Evolutionary conservation across 306 rosid genomes (phyloP).

Genomic region (Cicer pinnatifidum): DNA sequence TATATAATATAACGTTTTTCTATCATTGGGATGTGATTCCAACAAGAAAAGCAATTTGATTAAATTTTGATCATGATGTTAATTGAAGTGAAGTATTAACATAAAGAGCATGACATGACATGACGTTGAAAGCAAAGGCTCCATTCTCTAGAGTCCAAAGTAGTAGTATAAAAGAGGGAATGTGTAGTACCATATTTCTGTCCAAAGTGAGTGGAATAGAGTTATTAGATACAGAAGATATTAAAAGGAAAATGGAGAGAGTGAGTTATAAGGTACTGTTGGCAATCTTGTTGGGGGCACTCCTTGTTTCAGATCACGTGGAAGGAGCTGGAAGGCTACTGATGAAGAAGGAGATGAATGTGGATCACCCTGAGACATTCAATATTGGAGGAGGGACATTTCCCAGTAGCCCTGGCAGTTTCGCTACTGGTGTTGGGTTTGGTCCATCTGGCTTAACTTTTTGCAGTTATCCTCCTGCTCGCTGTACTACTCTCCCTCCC

Average conservation of each 20-base stretch:
- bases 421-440: neutral
- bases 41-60: neutral
- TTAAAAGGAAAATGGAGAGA: constrained; percentile 1
- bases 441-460: constrained; percentile 8
- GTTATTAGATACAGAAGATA: no score
- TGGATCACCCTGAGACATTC: constrained; percentile 18
- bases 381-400: neutral
- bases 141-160: no score
- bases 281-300: neutral
- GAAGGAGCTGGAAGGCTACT: constrained; percentile 1
- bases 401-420: neutral
- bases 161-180: constrained; percentile 7
- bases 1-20: no score
- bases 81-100: constrained; percentile 8
- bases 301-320: neutral
- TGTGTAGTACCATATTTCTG: neutral
- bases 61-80: neutral
- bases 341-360: neutral
- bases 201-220: neutral
- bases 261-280: neutral
- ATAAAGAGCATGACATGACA: neutral
- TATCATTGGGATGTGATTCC: no score
- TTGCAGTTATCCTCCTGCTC: constrained; percentile 1
- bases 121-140: no score
- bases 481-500: neutral